These are phyloP conservation scores for Neurospora sp. DNA, from an alignment of 495 filamentous ascomycete genomes.

Conservation along the genomic window DNA sequence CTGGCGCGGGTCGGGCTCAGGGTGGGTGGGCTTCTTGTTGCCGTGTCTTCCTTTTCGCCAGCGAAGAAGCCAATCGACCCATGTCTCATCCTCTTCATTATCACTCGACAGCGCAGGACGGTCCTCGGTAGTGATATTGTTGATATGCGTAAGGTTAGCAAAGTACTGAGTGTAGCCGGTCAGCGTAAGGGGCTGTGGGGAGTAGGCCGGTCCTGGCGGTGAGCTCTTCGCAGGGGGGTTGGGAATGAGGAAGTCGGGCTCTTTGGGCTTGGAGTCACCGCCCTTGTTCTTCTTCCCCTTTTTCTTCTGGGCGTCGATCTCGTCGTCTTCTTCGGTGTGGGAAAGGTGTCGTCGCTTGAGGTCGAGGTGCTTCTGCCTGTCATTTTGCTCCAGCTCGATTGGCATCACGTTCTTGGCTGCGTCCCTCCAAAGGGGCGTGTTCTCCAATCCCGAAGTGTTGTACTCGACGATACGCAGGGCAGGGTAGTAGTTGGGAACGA, in stretches of 20 bases:
- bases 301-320: conserved; percentile 26
- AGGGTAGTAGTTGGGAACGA: conserved; percentile 92
- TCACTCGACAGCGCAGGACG: not conserved
- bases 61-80: conserved; percentile 19
- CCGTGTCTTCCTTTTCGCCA: conserved; percentile 48
- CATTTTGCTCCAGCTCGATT: not conserved
- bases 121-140: conserved; percentile 37
- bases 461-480: conserved; percentile 83
- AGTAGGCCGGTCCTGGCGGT: conserved; percentile 86
- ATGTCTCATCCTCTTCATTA: conserved; percentile 11
- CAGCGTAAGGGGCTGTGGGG: conserved; percentile 66
- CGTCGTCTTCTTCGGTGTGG: not conserved
- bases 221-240: conserved; percentile 58
- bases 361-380: conserved; percentile 14
- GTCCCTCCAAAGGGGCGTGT: conserved; percentile 36
- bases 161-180: conserved; percentile 82
- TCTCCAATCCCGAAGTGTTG: conserved; percentile 74
- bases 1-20: conserved; percentile 44
- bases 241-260: conserved; percentile 56
- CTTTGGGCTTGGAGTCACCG: conserved; percentile 45
- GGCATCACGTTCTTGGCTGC: conserved; percentile 1
- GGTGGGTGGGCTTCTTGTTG: conserved; percentile 40
- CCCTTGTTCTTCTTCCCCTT: conserved; percentile 44
- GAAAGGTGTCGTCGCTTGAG: conserved; percentile 3
- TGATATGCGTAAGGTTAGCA: conserved; percentile 83